Conservation (phyloP, 768 basidiomycete species). For the Boletus rufocinnamomeus region DNA sequence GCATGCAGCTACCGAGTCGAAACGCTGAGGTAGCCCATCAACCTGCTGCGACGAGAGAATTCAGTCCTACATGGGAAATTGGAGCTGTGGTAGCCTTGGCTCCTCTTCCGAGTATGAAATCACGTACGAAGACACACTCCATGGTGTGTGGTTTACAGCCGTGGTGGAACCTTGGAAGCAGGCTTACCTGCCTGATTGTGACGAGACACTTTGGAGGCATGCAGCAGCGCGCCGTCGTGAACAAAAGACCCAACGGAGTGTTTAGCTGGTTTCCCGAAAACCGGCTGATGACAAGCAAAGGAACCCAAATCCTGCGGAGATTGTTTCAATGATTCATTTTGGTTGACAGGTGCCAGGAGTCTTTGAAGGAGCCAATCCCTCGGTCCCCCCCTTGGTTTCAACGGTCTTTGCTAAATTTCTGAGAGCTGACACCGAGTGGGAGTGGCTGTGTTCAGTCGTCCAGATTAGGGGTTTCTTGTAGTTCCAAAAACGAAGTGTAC, state of each 20-base stretch:
- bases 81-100: background rate
- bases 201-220: background rate
- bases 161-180: background rate
- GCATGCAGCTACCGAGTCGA: constrained; percentile 16
- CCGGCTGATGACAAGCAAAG: constrained; percentile 1
- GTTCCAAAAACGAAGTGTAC: background rate
- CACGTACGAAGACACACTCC: constrained; percentile 4
- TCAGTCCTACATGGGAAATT: background rate
- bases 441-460: constrained; percentile 3
- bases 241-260: background rate
- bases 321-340: constrained; percentile 9
- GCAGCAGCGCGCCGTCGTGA: background rate
- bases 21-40: constrained; percentile 10
- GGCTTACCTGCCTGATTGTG: background rate
- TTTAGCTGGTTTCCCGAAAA: background rate
- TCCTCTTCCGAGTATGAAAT: constrained; percentile 14
- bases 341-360: constrained; percentile 15
- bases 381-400: background rate
- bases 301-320: constrained; percentile 6
- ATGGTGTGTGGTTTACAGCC: background rate
- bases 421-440: background rate
- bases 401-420: background rate
- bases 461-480: background rate
- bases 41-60: background rate
- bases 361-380: background rate